phyloP scores from a whole-genome alignment of 2,329 filamentous ascomycete species.

The Colletotrichum sublineola region DNA sequence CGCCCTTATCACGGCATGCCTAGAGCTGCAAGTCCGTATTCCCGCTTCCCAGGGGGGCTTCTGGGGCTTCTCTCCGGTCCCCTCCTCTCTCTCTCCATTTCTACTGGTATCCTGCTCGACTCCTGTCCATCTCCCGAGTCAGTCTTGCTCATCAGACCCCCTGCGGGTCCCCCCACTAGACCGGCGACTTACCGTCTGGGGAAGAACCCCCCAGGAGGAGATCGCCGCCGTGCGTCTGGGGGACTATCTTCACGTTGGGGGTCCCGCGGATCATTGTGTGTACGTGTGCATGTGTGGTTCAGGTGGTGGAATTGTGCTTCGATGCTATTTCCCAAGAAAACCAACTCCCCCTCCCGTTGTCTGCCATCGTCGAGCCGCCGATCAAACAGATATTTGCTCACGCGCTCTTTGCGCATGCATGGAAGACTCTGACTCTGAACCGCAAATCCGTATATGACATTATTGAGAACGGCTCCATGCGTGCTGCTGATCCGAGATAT shows the following conservation, averaged over 20 bases:
- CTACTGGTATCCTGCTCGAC: neutral
- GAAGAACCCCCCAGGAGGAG: constrained; percentile 6
- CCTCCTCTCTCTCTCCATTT: neutral
- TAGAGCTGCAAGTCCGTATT: neutral
- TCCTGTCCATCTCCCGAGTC: constrained; percentile 38
- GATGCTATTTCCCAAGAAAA: neutral
- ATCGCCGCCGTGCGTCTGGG: constrained; percentile 23
- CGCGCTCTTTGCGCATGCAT: neutral
- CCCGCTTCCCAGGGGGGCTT: neutral
- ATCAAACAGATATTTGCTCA: neutral
- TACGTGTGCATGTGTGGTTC: neutral
- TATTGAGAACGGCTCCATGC: neutral
- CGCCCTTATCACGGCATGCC: constrained; percentile 13
- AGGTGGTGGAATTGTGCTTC: neutral
- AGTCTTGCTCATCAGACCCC: constrained; percentile 11
- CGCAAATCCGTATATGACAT: neutral
- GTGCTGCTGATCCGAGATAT: constrained; percentile 4
- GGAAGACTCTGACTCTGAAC: neutral
- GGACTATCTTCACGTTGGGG: neutral
- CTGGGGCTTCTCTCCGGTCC: neutral
- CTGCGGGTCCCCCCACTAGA: constrained; percentile 6
- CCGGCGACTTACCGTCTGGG: constrained; percentile 17
- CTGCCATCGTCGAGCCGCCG: neutral
- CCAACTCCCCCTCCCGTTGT: neutral
- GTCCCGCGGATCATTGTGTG: neutral